phyloP scores from a whole-genome alignment of 192 early-diverging fungal genomes.

The Allomyces arbusculus region DNA sequence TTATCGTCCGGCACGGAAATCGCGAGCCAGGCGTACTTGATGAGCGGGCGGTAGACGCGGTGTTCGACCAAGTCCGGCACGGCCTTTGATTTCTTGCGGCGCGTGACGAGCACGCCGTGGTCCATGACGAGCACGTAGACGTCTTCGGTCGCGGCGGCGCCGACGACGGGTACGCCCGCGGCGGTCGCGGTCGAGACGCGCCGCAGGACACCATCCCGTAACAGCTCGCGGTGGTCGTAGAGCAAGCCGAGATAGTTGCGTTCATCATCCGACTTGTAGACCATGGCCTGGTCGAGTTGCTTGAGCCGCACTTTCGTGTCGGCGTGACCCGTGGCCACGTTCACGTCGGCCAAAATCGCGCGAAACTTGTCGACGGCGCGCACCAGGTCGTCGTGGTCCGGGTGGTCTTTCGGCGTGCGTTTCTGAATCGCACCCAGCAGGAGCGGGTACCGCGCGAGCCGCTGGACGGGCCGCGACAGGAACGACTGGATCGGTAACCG shows the following conservation, averaged over 20 bases:
- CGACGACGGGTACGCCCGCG: not conserved
- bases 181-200: not conserved
- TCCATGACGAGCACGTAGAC: conserved; percentile 70
- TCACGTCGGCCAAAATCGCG: conserved; percentile 55
- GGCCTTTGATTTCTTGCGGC: conserved; percentile 30
- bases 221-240: conserved; percentile 42
- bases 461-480: conserved; percentile 64
- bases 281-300: conserved; percentile 45
- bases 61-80: conserved; percentile 1
- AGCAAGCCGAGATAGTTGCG: conserved; percentile 50
- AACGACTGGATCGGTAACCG: conserved; percentile 40
- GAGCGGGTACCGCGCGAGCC: conserved; percentile 70
- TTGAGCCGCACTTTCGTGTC: conserved; percentile 68
- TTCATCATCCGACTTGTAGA: conserved; percentile 27
- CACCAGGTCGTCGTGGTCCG: conserved; percentile 54
- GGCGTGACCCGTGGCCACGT: conserved; percentile 68
- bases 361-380: conserved; percentile 49
- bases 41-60: conserved; percentile 11
- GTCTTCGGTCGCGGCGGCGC: conserved; percentile 9
- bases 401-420: conserved; percentile 56
- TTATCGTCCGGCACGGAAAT: not conserved
- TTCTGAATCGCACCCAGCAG: conserved; percentile 63
- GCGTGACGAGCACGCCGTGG: conserved; percentile 50
- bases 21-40: not conserved
- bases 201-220: conserved; percentile 55